These are phyloP conservation scores for Chaetomiaceae sp. DNA, from an alignment of 2,329 filamentous ascomycete species.

Conservation along the genomic window DNA sequence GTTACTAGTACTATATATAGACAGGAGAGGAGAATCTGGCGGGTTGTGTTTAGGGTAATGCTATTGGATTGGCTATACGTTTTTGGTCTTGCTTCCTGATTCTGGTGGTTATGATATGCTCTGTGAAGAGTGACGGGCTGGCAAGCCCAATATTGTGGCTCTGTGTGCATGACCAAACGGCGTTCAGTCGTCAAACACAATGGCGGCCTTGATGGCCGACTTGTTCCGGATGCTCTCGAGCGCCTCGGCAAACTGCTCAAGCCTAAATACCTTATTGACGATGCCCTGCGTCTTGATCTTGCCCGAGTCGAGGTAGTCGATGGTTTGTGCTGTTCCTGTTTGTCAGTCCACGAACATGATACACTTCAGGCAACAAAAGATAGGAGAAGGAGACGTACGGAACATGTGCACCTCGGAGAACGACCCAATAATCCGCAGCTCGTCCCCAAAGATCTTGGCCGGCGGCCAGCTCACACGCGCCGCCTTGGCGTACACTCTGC, in stretches of 20 bases:
- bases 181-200: slow-evolving; percentile 35
- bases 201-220: slow-evolving; percentile 68
- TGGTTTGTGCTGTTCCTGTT: slow-evolving; percentile 36
- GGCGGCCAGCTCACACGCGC: slow-evolving; percentile 64
- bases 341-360: not conserved
- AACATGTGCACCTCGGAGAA: slow-evolving; percentile 74
- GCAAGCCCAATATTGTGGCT: too few species aligned
- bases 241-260: slow-evolving; percentile 69
- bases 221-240: slow-evolving; percentile 69
- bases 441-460: slow-evolving; percentile 64
- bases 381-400: slow-evolving; percentile 38
- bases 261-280: slow-evolving; percentile 67
- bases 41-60: slow-evolving; percentile 1
- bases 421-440: slow-evolving; percentile 69
- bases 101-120: not conserved
- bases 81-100: not conserved
- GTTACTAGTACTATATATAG: slow-evolving; percentile 13
- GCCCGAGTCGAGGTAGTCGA: slow-evolving; percentile 52
- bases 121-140: not conserved
- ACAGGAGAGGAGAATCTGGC: slow-evolving; percentile 9
- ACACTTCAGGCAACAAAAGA: not conserved
- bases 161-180: too few species aligned
- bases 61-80: not conserved
- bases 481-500: slow-evolving; percentile 55
- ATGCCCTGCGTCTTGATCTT: slow-evolving; percentile 63